Evolutionary conservation across 768 basidiomycete species (phyloP).

Genomic region (Xerocomus spinulosus): DNA sequence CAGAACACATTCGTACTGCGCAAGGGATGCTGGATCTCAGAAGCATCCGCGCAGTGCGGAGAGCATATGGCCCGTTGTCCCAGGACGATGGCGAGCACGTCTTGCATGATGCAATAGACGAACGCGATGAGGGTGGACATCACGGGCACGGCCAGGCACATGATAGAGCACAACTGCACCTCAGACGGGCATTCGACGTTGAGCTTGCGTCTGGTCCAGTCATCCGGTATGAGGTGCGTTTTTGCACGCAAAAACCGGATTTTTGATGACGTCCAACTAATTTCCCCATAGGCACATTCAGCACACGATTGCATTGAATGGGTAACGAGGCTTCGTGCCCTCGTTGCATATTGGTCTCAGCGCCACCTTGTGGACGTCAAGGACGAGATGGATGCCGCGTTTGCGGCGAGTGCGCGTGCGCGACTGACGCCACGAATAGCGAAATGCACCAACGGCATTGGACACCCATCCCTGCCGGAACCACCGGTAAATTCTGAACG

Average conservation of each 20-base stretch:
- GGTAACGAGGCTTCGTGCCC: slow-evolving; percentile 69
- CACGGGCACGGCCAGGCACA: slow-evolving; percentile 39
- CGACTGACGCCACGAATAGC: slow-evolving; percentile 53
- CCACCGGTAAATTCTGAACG: slow-evolving; percentile 50
- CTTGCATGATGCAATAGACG: slow-evolving; percentile 40
- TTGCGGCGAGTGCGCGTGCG: slow-evolving; percentile 45
- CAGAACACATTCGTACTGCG: slow-evolving; percentile 57
- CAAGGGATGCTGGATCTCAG: slow-evolving; percentile 72
- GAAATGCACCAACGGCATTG: slow-evolving; percentile 30
- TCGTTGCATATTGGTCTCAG: slow-evolving; percentile 75
- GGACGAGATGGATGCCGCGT: slow-evolving; percentile 76
- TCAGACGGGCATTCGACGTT: slow-evolving; percentile 75
- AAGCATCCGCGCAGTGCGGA: slow-evolving; percentile 56
- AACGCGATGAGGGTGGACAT: slow-evolving; percentile 64
- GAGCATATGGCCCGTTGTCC: slow-evolving; percentile 39
- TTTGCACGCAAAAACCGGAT: neutral
- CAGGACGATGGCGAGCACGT: slow-evolving; percentile 26
- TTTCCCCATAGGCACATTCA: slow-evolving; percentile 52
- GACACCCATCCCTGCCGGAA: slow-evolving; percentile 45
- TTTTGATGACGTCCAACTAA: slow-evolving; percentile 1
- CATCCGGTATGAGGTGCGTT: slow-evolving; percentile 72
- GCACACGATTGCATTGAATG: slow-evolving; percentile 72
- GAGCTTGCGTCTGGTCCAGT: slow-evolving; percentile 63
- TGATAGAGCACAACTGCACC: slow-evolving; percentile 45
- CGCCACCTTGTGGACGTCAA: slow-evolving; percentile 71